Percentiles rank a stretch among this genome's conserved stretches.
Evolutionary conservation across 257 asterid species (phyloP).

Genomic region (Asclepias syriaca): DNA sequence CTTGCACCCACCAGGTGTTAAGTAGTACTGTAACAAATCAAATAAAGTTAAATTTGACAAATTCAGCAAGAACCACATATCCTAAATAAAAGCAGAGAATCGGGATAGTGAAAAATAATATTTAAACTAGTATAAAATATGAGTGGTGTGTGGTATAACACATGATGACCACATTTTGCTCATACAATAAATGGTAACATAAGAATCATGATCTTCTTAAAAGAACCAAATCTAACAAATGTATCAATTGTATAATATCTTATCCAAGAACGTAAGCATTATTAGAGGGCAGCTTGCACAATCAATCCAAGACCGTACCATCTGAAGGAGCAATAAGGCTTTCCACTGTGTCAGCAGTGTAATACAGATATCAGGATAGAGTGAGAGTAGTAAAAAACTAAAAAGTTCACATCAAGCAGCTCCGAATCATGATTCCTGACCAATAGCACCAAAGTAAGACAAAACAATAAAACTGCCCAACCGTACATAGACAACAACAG

Average conservation of each 20-base stretch:
- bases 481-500: background rate
- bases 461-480: constrained; percentile 1
- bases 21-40: constrained; percentile 56
- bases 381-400: background rate
- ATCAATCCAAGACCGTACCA: background rate
- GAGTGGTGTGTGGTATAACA: background rate
- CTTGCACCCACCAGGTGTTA: constrained; percentile 70
- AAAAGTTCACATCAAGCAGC: background rate
- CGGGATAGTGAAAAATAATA: background rate
- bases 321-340: background rate
- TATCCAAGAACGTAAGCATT: background rate
- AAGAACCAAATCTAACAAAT: background rate
- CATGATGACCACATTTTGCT: background rate
- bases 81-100: background rate
- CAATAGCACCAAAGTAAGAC: background rate
- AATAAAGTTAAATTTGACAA: background rate
- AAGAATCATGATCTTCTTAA: background rate
- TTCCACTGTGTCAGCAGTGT: background rate
- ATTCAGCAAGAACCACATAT: background rate
- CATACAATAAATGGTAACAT: background rate
- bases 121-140: background rate
- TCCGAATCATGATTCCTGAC: background rate
- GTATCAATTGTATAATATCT: background rate
- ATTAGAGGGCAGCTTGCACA: background rate
- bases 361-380: background rate